phyloP scores from a whole-genome alignment of 2,329 filamentous ascomycete genomes.

The Aureobasidium lini region DNA sequence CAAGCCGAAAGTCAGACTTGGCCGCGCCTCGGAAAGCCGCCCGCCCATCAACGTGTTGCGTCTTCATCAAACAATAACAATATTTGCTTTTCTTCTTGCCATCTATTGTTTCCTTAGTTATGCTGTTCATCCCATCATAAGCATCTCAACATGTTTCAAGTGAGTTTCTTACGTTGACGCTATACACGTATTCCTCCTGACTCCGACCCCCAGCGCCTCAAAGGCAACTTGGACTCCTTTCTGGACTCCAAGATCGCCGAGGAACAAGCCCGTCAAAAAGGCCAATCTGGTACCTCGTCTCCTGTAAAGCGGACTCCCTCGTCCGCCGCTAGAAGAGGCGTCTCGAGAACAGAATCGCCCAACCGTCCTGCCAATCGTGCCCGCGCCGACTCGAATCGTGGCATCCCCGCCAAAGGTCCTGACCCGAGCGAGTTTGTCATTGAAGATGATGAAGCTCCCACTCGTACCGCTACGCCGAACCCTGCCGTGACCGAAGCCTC shows the following conservation, averaged over 20 bases:
- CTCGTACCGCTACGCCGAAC: slow-evolving; percentile 53
- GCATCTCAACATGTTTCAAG: slow-evolving; percentile 5
- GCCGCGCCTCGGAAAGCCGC: not conserved
- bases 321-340: slow-evolving; percentile 29
- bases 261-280: slow-evolving; percentile 44
- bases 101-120: not conserved
- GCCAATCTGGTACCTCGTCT: slow-evolving; percentile 24
- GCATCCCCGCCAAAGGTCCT: slow-evolving; percentile 50
- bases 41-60: not conserved
- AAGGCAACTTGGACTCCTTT: slow-evolving; percentile 30
- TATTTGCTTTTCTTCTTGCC: not conserved
- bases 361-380: slow-evolving; percentile 26
- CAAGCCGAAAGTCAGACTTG: not conserved
- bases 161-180: not conserved
- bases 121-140: not conserved
- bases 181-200: not conserved
- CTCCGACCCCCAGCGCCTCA: slow-evolving; percentile 21
- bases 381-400: slow-evolving; percentile 26
- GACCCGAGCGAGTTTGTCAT: slow-evolving; percentile 86
- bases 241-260: slow-evolving; percentile 45
- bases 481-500: slow-evolving; percentile 32
- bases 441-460: slow-evolving; percentile 69
- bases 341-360: slow-evolving; percentile 28
- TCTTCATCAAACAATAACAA: not conserved
- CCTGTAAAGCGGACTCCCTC: slow-evolving; percentile 32